A percentile compares a stretch with the other conserved stretches of the same genome.
Evolutionary conservation across 805 yeast species (phyloP).

Genomic region (Lipomyces oligophaga): DNA sequence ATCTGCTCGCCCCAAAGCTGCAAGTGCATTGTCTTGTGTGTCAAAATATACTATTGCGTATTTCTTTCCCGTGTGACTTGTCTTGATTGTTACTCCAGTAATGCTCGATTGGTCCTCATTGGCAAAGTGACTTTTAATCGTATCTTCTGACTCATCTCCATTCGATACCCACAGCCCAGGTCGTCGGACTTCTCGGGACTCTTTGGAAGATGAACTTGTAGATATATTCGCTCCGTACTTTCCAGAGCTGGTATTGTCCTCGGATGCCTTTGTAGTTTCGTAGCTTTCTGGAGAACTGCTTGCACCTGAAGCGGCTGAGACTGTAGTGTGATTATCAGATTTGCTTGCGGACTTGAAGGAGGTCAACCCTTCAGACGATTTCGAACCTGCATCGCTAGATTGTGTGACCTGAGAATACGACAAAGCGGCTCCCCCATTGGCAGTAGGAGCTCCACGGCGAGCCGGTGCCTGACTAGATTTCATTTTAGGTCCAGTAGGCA

Average conservation of each 20-base stretch:
- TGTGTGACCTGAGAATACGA: not conserved
- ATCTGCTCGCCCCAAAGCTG: constrained; percentile 17
- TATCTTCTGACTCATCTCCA: constrained; percentile 37
- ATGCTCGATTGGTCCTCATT: constrained; percentile 37
- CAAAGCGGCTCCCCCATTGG: not conserved
- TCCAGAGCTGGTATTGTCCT: too few relatives aligned
- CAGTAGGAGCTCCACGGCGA: not conserved
- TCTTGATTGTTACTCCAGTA: constrained; percentile 34
- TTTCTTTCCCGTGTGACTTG: constrained; percentile 34
- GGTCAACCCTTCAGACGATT: constrained; percentile 3
- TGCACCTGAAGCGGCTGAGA: not conserved
- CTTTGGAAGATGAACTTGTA: too few relatives aligned
- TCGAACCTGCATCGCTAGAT: not conserved
- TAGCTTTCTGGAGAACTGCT: not conserved
- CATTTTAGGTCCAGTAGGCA: not conserved
- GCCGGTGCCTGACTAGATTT: not conserved
- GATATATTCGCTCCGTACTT: too few relatives aligned
- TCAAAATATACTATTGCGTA: constrained; percentile 40
- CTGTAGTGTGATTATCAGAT: not conserved
- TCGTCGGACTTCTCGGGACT: constrained; percentile 7
- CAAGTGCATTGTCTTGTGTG: constrained; percentile 34
- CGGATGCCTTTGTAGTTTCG: too few relatives aligned
- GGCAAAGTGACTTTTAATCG: constrained; percentile 35
- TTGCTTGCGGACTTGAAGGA: not conserved
- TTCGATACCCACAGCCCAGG: constrained; percentile 43